These are phyloP conservation scores for Penicillium sp. DNA, from an alignment of 2,329 filamentous ascomycete species.

Conservation along the genomic window DNA sequence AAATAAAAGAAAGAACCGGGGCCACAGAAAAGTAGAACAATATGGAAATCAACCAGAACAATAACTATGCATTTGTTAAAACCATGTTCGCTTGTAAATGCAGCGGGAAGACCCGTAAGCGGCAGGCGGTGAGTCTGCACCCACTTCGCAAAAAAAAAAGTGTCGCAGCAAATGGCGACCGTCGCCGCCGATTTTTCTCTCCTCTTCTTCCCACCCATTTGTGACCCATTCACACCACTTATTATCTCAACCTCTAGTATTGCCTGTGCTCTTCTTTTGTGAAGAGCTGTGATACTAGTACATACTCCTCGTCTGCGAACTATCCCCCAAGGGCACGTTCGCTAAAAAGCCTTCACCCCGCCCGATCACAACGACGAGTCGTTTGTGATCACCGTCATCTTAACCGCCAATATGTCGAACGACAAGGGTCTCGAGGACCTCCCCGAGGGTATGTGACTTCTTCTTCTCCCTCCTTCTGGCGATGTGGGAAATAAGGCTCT, in stretches of 20 bases:
- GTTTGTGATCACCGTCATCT: conserved; percentile 61
- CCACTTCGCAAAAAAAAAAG: conserved; percentile 21
- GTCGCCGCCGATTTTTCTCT: conserved; percentile 23
- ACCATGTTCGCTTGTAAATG: conserved; percentile 17
- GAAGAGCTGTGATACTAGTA: conserved; percentile 37
- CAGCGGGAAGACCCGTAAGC: not conserved
- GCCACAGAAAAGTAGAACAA: not conserved
- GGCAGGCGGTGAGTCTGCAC: conserved; percentile 18
- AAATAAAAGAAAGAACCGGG: conserved; percentile 12
- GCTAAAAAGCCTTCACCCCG: conserved; percentile 31
- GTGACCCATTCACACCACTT: conserved; percentile 18
- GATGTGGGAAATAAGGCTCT: conserved; percentile 6
- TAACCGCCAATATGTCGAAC: conserved; percentile 86
- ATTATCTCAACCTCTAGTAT: conserved; percentile 25
- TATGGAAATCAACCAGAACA: not conserved
- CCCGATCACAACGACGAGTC: conserved; percentile 63
- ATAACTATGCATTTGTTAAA: not conserved
- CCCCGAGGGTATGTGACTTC: conserved; percentile 71
- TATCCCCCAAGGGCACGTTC: conserved; percentile 29
- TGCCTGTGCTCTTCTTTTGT: conserved; percentile 27
- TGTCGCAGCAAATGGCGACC: conserved; percentile 21
- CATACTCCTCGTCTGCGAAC: conserved; percentile 22
- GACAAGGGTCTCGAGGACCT: conserved; percentile 98
- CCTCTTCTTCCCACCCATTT: conserved; percentile 24
- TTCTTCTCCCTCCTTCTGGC: conserved; percentile 5